These are phyloP conservation scores for Spinellus fusiger DNA, from an alignment of 192 early-diverging fungal species.

Conservation along the genomic window DNA sequence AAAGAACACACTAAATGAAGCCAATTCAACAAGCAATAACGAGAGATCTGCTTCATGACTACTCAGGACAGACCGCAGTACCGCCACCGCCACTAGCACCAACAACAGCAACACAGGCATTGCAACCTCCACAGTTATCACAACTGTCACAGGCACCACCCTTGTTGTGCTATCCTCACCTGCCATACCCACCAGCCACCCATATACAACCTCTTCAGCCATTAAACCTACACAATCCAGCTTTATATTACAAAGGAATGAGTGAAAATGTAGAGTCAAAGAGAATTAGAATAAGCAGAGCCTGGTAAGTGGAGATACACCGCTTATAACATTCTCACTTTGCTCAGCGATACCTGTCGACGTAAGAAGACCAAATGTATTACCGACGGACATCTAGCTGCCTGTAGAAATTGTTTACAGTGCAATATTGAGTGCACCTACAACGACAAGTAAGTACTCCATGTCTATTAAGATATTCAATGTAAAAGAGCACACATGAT, in stretches of 20 bases:
- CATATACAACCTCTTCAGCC: background rate
- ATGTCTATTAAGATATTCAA: too few species aligned
- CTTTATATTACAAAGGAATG: background rate
- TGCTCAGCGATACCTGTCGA: conserved; percentile 25
- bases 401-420: conserved; percentile 22
- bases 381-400: conserved; percentile 9
- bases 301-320: conserved; percentile 20
- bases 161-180: background rate
- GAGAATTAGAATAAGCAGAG: conserved; percentile 26
- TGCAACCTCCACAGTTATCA: background rate
- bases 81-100: background rate
- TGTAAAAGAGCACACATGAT: too few species aligned
- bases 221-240: background rate
- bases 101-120: background rate
- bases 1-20: too few species aligned
- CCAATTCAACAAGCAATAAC: background rate
- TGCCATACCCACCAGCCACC: background rate
- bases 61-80: too few species aligned
- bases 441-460: conserved; percentile 33
- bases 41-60: too few species aligned
- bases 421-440: conserved; percentile 19
- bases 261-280: background rate
- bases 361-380: conserved; percentile 33
- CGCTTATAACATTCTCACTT: background rate
- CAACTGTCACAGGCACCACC: background rate